Percentiles rank a stretch among this genome's conserved stretches.
These are phyloP conservation scores for Capillidium heterosporum DNA, from an alignment of 371 early-diverging fungal genomes.

Conservation along the genomic window DNA sequence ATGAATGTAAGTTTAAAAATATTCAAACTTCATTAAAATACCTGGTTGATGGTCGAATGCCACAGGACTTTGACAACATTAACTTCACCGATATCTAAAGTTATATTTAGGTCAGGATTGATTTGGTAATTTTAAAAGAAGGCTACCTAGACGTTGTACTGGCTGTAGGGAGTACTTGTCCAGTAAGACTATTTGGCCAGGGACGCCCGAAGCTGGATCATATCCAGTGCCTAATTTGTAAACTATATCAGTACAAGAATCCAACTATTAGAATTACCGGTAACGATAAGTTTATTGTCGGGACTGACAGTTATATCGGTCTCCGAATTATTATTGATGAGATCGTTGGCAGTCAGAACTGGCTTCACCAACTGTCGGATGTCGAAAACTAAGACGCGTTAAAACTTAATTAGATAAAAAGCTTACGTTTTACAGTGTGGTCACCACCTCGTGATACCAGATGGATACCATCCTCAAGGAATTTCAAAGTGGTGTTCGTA, in stretches of 20 bases:
- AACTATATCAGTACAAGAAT: not conserved
- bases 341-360: constrained; percentile 27
- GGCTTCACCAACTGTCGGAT: constrained; percentile 50
- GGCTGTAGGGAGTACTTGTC: constrained; percentile 44
- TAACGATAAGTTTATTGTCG: constrained; percentile 48
- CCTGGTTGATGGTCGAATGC: constrained; percentile 78
- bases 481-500: constrained; percentile 48
- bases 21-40: constrained; percentile 8
- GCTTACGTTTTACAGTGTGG: constrained; percentile 62
- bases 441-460: constrained; percentile 66
- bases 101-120: not conserved
- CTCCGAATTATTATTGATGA: constrained; percentile 54
- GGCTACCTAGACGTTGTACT: constrained; percentile 27
- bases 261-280: constrained; percentile 16
- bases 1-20: not conserved
- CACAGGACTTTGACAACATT: constrained; percentile 65
- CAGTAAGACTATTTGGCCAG: constrained; percentile 46
- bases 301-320: constrained; percentile 80
- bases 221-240: constrained; percentile 27
- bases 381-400: constrained; percentile 61
- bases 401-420: not conserved
- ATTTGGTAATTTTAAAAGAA: not conserved
- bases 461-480: constrained; percentile 39
- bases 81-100: constrained; percentile 25
- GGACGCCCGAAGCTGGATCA: constrained; percentile 38